Conservation (phyloP, 179 eudicot species). For the Spergularia azorica region DNA sequence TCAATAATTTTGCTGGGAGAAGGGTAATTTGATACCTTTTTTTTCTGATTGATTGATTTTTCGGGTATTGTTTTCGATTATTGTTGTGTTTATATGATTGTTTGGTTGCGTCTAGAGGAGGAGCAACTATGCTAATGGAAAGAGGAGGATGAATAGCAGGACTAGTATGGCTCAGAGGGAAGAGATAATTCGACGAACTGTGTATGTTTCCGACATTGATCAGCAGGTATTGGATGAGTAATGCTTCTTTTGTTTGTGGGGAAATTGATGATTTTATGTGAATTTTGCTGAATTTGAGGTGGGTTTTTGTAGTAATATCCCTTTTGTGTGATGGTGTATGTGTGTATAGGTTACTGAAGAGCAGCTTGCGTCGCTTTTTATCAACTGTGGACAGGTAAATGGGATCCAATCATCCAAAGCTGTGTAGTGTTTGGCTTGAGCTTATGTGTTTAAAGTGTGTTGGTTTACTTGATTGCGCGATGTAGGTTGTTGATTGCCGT, state of each 20-base stretch:
- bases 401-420: background rate
- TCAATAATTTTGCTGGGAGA: constrained; percentile 36
- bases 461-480: constrained; percentile 18
- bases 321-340: constrained; percentile 14
- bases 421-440: constrained; percentile 1
- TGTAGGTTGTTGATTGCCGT: constrained; percentile 94
- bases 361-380: constrained; percentile 72
- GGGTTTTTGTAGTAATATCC: constrained; percentile 8
- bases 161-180: constrained; percentile 94
- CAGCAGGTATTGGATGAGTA: constrained; percentile 61
- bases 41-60: background rate
- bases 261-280: constrained; percentile 7
- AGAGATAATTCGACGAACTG: constrained; percentile 85
- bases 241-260: constrained; percentile 2
- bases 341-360: constrained; percentile 68
- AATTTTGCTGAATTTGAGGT: background rate
- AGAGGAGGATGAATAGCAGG: constrained; percentile 70
- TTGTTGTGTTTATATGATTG: background rate
- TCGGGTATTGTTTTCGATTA: background rate
- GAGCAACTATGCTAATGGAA: constrained; percentile 54
- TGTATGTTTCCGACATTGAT: constrained; percentile 98
- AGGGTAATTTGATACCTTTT: constrained; percentile 26
- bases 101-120: constrained; percentile 52
- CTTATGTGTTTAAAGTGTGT: background rate
- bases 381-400: constrained; percentile 73